Evolutionary conservation across 768 basidiomycete species (phyloP).

Genomic region (Tubosaeta sp.): DNA sequence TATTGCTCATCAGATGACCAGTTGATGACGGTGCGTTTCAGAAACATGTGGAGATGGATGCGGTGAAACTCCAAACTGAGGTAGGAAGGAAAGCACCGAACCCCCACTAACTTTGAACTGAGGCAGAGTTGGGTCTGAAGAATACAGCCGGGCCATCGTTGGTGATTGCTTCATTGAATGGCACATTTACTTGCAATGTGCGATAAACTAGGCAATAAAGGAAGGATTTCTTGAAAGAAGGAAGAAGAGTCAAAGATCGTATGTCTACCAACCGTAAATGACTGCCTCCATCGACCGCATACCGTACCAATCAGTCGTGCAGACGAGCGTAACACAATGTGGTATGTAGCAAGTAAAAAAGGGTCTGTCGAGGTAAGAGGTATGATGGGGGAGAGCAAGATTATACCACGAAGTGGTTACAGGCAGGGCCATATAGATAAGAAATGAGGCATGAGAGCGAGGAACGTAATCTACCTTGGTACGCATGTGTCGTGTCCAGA

Average conservation of each 20-base stretch:
- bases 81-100: neutral
- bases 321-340: conserved; percentile 1
- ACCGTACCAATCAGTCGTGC: neutral
- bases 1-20: conserved; percentile 15
- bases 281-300: conserved; percentile 5
- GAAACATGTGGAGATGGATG: neutral
- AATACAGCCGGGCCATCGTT: no score
- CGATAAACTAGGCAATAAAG: neutral
- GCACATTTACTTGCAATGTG: neutral
- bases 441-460: conserved; percentile 19
- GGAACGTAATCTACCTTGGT: conserved; percentile 24
- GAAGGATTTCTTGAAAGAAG: neutral
- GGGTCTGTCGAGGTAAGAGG: conserved; percentile 6
- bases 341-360: conserved; percentile 1
- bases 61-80: neutral
- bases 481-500: conserved; percentile 27
- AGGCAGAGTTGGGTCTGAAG: no score
- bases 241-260: neutral
- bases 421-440: conserved; percentile 15
- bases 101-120: no score
- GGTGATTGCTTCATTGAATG: no score
- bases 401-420: conserved; percentile 18
- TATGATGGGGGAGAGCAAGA: conserved; percentile 13
- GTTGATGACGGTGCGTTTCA: conserved; percentile 4
- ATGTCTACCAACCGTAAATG: neutral